phyloP scores from a whole-genome alignment of 306 rosid genomes.

The Ammopiptanthus mongolicus region DNA sequence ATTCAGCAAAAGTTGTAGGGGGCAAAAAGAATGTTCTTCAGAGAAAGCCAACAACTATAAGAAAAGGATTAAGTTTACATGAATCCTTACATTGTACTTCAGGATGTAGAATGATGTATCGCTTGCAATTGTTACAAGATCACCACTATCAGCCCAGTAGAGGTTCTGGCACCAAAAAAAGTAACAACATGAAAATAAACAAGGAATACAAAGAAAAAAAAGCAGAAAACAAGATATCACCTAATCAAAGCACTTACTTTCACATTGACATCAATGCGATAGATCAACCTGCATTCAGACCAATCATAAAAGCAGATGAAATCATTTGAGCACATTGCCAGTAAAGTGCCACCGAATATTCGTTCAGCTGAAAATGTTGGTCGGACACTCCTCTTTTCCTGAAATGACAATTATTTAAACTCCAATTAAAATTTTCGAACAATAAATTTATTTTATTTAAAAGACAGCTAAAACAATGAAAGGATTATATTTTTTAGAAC shows the following conservation, averaged over 20 bases:
- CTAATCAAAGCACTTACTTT: conserved; percentile 58
- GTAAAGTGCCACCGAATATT: conserved; percentile 74
- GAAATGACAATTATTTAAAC: conserved; percentile 30
- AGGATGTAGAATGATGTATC: conserved; percentile 91
- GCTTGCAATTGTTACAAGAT: conserved; percentile 83
- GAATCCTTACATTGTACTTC: conserved; percentile 83
- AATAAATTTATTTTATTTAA: neutral
- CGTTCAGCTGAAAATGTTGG: conserved; percentile 94
- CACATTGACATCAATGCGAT: conserved; percentile 88
- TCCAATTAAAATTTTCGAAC: neutral
- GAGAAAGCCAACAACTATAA: neutral
- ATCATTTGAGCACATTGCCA: conserved; percentile 98
- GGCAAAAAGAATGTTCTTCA: neutral
- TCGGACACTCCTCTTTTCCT: conserved; percentile 93
- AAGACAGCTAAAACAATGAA: neutral
- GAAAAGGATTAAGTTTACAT: conserved; percentile 8
- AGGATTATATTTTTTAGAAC: neutral
- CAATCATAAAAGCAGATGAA: conserved; percentile 98
- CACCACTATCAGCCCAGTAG: conserved; percentile 99
- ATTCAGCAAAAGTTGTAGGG: neutral
- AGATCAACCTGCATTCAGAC: conserved; percentile 94
- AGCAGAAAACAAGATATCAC: conserved; percentile 13
- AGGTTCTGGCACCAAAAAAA: conserved; percentile 55
- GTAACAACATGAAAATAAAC: neutral
- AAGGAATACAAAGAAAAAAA: neutral